Base-by-base conservation (phyloP, 768 basidiomycete species). In the Lactarius evosmus region DNA sequence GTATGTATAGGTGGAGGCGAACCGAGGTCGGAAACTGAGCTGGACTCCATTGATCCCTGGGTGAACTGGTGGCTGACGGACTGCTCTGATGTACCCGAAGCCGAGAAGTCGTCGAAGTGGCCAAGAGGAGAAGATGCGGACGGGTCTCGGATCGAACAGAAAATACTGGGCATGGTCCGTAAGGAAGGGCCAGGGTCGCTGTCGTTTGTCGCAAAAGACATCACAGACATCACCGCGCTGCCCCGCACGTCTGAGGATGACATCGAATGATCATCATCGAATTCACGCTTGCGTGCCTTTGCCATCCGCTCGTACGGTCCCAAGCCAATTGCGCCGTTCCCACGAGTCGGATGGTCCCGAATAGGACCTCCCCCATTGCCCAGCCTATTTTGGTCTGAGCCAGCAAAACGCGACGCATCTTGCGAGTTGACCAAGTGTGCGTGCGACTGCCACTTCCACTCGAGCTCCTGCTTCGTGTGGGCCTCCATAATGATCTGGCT, bases 251-350 rank as follows among this genome's bases (percentile, higher is more conserved):
- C 93, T 53, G 90, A 92, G 32, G 89, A 92, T 59, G 91, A 93
- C 83, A 93, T 89, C 33, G 93, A 95, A 71, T 90, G 91, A 70
- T 93, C 93, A 71, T 94, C 93, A 75, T 95, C 93, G 68, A 83
- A 88, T 70, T 93, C 91, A 72, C 90, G 78, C 72, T 89, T 83
- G 67, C 93, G 83, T 66, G 85, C 89, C 78, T 95, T 95, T 60
- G 82, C 76, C 71, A 88, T 74, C 29, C 87, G 82, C 71, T 89
- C 88, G 60, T 82, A 78, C 81, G 82, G 65, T 80, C 83, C 73
- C 40, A 53, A 38, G 67, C 66, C 60, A 34, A 40, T 19, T 16
- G 53, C 27, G 22, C 29, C 11, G 12, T 34, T 59, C 16, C 52
- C 60, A 6, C 61, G 54, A 40, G 27, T 27, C 16, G 36, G 55